Base-by-base conservation (phyloP, 2,329 filamentous ascomycete species). In the Ceratocystis albifundus region DNA sequence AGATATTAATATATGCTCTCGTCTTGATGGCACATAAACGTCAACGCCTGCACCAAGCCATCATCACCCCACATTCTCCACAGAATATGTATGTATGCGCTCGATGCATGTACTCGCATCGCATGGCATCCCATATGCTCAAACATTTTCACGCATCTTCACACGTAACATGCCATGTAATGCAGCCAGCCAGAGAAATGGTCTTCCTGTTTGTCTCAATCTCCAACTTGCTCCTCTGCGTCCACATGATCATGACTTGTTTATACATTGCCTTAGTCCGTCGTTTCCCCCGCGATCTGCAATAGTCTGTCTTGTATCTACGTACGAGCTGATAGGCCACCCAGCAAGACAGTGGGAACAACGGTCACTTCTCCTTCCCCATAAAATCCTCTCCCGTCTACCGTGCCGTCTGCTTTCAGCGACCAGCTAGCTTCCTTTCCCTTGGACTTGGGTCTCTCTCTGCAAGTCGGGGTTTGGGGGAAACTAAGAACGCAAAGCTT, bases 181-280 rank as follows among this genome's bases (percentile, higher is more conserved):
- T 22, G 25, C 25, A 36, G 36, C 36, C 25, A 36, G 36, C 36
- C 36, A 41, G 36, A 41, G 36, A 41, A 12, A 41, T 41, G 36
- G 8, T 3, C 15, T 36, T 36, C 5, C 25, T 32, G 25, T 8
- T 15, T 36, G 55, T 59, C 44, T 48, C 61, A 45, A 63, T 63
- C 61, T 63, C 61, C 61, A 63, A 63, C 61, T 62, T 10, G 48
- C 45, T 28, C 17, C 36, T 41, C 36, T 41, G 10, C 44, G 61
- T 48, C 44, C 44, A 63, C 44, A 63, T 63, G 59, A 30, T 25
- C 20, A 44, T 36, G 46, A 50, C 44, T 50, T 41, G 36, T 12
- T 12, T 12, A 41, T 4, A 41, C 36, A 41, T 41, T 41, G 36
- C 36, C 36, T 41, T 41, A 41, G 28, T 20, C 22, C 20, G 12